These are phyloP conservation scores for Fusarium transvaalense DNA, from an alignment of 2,329 filamentous ascomycete species.

Conservation along the genomic window DNA sequence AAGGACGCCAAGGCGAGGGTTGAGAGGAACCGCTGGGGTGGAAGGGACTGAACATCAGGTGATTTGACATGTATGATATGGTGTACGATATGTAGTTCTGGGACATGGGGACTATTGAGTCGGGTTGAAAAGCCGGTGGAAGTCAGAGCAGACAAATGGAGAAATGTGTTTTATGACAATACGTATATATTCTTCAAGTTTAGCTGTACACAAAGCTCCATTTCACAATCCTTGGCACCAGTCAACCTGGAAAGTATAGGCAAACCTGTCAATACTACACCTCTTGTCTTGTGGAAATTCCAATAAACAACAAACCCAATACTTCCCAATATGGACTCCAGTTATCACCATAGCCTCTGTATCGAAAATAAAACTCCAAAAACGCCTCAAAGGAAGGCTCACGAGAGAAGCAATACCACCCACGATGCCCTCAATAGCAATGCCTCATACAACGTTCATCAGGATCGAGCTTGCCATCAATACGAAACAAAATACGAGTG, in stretches of 20 bases:
- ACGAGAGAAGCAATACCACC: neutral
- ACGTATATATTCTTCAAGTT: neutral
- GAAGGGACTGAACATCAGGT: constrained; percentile 4
- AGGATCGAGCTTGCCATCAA: neutral
- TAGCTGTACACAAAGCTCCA: neutral
- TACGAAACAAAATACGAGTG: constrained; percentile 2
- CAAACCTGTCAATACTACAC: neutral
- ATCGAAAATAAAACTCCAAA: neutral
- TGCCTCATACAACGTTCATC: neutral
- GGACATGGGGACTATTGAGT: constrained; percentile 5
- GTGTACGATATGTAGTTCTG: constrained; percentile 26
- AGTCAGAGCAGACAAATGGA: neutral
- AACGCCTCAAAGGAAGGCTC: neutral
- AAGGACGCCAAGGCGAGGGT: constrained; percentile 62
- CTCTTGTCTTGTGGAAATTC: neutral
- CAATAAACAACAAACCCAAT: neutral
- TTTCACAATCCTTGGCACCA: neutral
- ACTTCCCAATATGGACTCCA: neutral
- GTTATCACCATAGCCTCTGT: neutral
- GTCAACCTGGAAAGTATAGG: neutral
- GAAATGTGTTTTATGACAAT: neutral
- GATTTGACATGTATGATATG: constrained; percentile 29
- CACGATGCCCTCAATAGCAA: neutral
- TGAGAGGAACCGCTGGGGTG: constrained; percentile 65
- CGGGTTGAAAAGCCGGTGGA: neutral